phyloP scores from a whole-genome alignment of 768 basidiomycete species.

The Tricholoma furcatifolium region DNA sequence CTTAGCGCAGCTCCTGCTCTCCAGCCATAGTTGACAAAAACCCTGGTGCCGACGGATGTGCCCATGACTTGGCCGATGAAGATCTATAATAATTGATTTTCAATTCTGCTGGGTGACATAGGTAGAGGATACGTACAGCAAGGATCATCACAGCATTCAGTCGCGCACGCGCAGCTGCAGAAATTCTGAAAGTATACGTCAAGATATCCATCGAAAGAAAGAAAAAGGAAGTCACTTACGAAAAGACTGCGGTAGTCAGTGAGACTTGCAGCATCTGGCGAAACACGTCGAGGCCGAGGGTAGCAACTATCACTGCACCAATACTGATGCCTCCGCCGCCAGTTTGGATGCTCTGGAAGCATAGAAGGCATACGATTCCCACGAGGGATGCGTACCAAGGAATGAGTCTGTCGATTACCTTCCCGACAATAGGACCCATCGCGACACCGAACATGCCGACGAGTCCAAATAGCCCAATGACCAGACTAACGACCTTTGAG shows the following conservation, averaged over 20 bases:
- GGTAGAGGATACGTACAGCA: conserved; percentile 36
- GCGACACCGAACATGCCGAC: conserved; percentile 72
- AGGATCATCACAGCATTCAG: conserved; percentile 77
- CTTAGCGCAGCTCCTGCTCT: conserved; percentile 59
- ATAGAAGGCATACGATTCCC: conserved; percentile 42
- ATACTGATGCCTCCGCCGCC: conserved; percentile 70
- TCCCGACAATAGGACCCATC: conserved; percentile 68
- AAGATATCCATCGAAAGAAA: neutral
- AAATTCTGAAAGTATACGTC: conserved; percentile 27
- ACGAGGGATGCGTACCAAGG: conserved; percentile 77
- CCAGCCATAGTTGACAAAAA: conserved; percentile 75
- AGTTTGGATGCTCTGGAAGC: conserved; percentile 63
- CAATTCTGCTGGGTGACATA: neutral
- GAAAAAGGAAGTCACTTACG: conserved; percentile 33
- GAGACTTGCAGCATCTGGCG: conserved; percentile 76
- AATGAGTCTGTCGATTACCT: conserved; percentile 64
- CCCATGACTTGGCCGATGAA: conserved; percentile 86
- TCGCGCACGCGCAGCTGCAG: conserved; percentile 55
- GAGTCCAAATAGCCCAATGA: conserved; percentile 74
- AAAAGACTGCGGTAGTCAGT: conserved; percentile 56
- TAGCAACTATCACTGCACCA: conserved; percentile 66
- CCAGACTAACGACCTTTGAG: conserved; percentile 31
- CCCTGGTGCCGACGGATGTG: conserved; percentile 67
- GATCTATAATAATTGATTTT: conserved; percentile 34
- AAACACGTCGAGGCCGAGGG: conserved; percentile 69